Evolutionary conservation across 441 rosid species (phyloP).

Genomic region (Jatropha multifida): DNA sequence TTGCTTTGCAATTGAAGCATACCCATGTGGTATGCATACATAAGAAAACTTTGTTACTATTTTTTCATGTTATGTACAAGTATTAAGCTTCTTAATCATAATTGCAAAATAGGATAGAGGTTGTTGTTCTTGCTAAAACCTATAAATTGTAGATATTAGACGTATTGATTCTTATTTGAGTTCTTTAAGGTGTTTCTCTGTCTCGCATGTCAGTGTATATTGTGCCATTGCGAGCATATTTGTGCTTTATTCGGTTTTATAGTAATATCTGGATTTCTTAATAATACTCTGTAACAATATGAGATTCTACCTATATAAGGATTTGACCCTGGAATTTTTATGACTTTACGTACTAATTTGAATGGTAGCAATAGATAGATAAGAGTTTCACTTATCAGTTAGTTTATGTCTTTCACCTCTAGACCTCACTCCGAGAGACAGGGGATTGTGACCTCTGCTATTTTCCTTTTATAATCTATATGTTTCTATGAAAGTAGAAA

Average conservation of each 20-base stretch:
- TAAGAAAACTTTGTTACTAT: too few species aligned
- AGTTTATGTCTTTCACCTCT: neutral
- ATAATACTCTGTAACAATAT: neutral
- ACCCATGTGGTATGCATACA: neutral
- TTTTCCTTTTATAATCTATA: neutral
- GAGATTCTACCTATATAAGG: neutral
- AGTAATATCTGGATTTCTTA: conserved; percentile 1
- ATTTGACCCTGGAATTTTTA: neutral
- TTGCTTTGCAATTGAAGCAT: too few species aligned
- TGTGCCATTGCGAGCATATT: neutral
- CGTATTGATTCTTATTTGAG: too few species aligned
- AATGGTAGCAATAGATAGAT: neutral
- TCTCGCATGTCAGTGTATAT: neutral
- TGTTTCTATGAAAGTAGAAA: neutral
- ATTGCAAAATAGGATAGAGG: neutral
- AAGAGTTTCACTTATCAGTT: neutral
- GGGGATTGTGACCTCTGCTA: neutral
- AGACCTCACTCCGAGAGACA: neutral
- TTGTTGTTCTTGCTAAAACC: neutral
- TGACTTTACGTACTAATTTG: neutral
- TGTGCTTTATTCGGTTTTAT: neutral
- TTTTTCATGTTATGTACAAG: neutral
- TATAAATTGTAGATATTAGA: neutral
- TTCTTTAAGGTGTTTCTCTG: neutral
- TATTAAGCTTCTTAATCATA: neutral